Conservation (phyloP, 331 rosid species). For the Stylosanthes scabra region DNA sequence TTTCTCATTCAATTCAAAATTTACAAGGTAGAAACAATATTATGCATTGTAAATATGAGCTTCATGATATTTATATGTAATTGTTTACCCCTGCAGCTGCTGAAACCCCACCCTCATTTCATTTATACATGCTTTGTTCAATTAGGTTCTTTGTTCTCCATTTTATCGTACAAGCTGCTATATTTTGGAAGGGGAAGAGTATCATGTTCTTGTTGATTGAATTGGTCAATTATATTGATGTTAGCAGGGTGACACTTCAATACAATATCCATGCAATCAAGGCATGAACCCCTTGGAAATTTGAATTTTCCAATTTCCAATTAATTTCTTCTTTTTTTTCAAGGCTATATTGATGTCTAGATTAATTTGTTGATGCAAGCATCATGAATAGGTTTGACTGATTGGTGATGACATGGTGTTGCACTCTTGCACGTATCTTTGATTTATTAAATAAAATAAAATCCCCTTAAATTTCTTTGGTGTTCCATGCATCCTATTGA, state of each 20-base stretch:
- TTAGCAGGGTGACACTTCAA: background rate
- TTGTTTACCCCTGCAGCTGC: background rate
- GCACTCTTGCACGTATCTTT: background rate
- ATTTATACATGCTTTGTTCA: no score
- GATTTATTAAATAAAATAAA: background rate
- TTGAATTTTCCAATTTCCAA: background rate
- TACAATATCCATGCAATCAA: background rate
- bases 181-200: background rate
- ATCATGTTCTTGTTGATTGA: background rate
- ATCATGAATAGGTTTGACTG: conserved; percentile 5
- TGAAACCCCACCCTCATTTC: no score
- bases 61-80: conserved; percentile 4
- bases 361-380: background rate
- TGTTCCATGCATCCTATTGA: background rate
- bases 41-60: background rate
- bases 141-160: conserved; percentile 1
- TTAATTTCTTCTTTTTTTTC: background rate
- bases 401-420: background rate
- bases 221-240: background rate
- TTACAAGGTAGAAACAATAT: conserved; percentile 21
- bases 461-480: background rate
- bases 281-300: background rate
- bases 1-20: background rate
- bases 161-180: background rate
- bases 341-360: background rate